Evolutionary conservation across 225 moss, liverwort and hornwort genomes (phyloP).

Genomic region (Antitrichia curtipendula): DNA sequence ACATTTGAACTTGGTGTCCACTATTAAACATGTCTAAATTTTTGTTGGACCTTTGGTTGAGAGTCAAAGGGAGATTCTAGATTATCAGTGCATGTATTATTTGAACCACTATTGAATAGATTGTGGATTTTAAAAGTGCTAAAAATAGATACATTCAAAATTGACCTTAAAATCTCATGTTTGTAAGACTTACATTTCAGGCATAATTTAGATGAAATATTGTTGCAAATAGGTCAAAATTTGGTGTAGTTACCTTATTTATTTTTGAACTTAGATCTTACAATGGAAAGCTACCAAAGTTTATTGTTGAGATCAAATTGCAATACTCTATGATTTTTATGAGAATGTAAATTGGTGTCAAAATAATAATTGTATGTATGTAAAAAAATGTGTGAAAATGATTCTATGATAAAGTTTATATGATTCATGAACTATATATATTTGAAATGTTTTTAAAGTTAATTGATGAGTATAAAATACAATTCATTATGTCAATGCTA

Average conservation of each 20-base stretch:
- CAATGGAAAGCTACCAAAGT: background rate
- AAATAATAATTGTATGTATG: background rate
- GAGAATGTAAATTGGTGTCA: background rate
- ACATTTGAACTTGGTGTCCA: background rate
- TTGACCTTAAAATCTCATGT: background rate
- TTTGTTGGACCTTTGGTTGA: background rate
- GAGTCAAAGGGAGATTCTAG: background rate
- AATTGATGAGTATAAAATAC: background rate
- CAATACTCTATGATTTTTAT: background rate
- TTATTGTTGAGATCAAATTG: background rate
- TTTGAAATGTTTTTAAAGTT: background rate
- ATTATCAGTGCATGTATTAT: background rate
- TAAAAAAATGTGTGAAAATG: background rate
- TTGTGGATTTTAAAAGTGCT: background rate
- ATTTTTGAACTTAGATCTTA: background rate
- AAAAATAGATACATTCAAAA: background rate
- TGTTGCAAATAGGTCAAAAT: background rate
- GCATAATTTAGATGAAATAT: background rate
- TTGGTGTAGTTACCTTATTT: background rate
- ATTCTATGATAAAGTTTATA: too few species aligned
- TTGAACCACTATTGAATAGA: background rate
- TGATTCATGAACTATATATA: too few species aligned
- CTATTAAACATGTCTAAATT: background rate
- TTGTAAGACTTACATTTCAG: background rate
- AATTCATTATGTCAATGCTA: background rate